A percentile compares a stretch with the other conserved stretches of the same genome.
Conservation (phyloP, 2,329 filamentous ascomycete genomes). For the Emergomyces africanus region DNA sequence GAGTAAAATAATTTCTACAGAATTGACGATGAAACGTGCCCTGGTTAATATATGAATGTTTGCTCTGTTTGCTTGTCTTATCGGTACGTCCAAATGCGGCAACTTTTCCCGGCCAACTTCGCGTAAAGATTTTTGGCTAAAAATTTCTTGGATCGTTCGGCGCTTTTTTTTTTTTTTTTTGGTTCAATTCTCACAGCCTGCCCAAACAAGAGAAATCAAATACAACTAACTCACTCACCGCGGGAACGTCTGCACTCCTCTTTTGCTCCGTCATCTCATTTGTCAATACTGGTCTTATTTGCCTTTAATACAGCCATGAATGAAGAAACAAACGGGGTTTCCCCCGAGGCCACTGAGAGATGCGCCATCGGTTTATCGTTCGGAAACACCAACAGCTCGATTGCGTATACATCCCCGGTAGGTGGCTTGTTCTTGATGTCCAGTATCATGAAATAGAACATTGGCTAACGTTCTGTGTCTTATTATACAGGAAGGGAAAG, state of each 20-base stretch:
- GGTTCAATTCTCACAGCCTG: neutral
- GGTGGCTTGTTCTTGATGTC: constrained; percentile 12
- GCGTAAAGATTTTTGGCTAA: constrained; percentile 3
- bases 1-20: no score
- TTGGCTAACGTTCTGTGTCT: constrained; percentile 7
- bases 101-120: constrained; percentile 1
- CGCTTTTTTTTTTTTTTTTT: no score
- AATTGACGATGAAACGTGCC: no score
- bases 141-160: neutral
- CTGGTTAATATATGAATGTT: no score
- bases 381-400: constrained; percentile 97
- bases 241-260: neutral
- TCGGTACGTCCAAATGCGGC: neutral
- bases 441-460: constrained; percentile 4
- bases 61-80: constrained; percentile 1
- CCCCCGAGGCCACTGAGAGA: constrained; percentile 35
- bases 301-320: constrained; percentile 22
- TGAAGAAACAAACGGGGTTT: constrained; percentile 41
- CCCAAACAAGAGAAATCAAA: neutral
- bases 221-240: neutral
- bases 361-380: constrained; percentile 90
- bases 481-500: constrained; percentile 61
- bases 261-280: neutral
- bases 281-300: neutral
- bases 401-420: constrained; percentile 67